Evolutionary conservation across 306 rosid species (phyloP).

Genomic region (Nissolia schottii): DNA sequence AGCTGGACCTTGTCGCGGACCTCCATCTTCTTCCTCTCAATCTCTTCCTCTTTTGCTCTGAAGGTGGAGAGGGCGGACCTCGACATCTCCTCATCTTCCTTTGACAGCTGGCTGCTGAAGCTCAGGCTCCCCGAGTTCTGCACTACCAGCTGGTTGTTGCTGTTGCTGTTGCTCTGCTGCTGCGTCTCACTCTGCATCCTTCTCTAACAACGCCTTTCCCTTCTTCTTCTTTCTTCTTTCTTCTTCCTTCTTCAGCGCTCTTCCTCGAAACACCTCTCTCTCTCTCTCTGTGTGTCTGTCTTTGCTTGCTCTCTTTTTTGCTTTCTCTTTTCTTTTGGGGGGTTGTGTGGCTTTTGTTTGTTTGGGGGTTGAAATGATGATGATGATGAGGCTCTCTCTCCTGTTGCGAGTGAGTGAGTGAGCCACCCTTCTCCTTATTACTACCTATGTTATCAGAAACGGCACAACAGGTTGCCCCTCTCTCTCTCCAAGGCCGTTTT

Average conservation of each 20-base stretch:
- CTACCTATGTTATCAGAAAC: slow-evolving; percentile 19
- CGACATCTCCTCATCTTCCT: slow-evolving; percentile 96
- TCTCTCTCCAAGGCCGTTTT: not conserved
- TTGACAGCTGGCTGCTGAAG: slow-evolving; percentile 87
- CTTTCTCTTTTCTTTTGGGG: slow-evolving; percentile 20
- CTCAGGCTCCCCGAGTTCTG: slow-evolving; percentile 84
- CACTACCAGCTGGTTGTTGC: slow-evolving; percentile 63
- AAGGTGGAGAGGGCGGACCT: slow-evolving; percentile 90
- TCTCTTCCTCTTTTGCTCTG: slow-evolving; percentile 93
- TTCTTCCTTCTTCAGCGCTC: not conserved
- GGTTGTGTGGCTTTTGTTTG: slow-evolving; percentile 27
- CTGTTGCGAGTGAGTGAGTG: slow-evolving; percentile 46
- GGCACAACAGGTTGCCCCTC: slow-evolving; percentile 22
- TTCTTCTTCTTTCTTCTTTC: not conserved
- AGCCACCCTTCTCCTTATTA: slow-evolving; percentile 20
- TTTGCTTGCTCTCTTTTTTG: slow-evolving; percentile 9
- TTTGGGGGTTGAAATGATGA: slow-evolving; percentile 57
- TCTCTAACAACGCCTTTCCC: not conserved
- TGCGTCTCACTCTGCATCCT: slow-evolving; percentile 55
- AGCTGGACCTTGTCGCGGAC: slow-evolving; percentile 87
- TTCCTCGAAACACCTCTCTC: slow-evolving; percentile 23
- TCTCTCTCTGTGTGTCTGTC: not conserved
- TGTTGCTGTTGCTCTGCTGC: slow-evolving; percentile 25
- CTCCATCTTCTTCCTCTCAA: slow-evolving; percentile 93
- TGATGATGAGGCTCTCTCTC: slow-evolving; percentile 42